These are phyloP conservation scores for Gracilaria domingensis DNA, from an alignment of 23 red algal species.

Conservation along the genomic window DNA sequence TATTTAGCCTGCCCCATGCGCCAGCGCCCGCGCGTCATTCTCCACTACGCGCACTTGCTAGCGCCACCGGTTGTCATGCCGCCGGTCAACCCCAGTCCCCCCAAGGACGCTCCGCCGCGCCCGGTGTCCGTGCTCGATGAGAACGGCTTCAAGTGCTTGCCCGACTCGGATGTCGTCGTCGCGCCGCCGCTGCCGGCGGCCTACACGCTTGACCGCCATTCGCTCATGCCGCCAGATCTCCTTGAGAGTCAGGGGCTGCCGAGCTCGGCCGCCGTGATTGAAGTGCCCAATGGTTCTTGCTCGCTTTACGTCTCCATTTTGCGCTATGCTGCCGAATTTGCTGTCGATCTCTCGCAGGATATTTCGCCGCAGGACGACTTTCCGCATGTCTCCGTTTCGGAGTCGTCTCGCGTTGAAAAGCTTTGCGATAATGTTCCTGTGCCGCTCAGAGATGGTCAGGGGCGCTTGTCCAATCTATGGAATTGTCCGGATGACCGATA, in stretches of 20 bases:
- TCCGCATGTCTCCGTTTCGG: background rate
- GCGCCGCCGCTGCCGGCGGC: background rate
- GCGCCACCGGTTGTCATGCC: background rate
- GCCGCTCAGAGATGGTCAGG: slow-evolving; percentile 34
- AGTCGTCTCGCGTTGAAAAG: background rate
- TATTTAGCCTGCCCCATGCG: too few species aligned
- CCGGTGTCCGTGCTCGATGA: background rate
- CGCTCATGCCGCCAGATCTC: background rate
- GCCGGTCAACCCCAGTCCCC: background rate
- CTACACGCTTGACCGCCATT: background rate
- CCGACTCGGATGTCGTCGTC: background rate
- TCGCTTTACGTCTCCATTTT: slow-evolving; percentile 45
- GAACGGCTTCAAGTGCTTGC: background rate
- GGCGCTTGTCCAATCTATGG: slow-evolving; percentile 45
- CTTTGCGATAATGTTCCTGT: slow-evolving; percentile 18
- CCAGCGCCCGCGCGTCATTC: too few species aligned
- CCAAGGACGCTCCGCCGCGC: background rate
- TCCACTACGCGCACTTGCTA: background rate
- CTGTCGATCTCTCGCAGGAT: slow-evolving; percentile 38
- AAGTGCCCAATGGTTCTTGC: slow-evolving; percentile 50
- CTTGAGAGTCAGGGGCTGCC: background rate
- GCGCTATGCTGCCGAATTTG: slow-evolving; percentile 58
- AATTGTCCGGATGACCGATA: slow-evolving; percentile 67
- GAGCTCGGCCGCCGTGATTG: slow-evolving; percentile 15
- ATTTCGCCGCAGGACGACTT: slow-evolving; percentile 23